Conservation (phyloP, 1,284 basidiomycete species). For the Puccinia horiana region DNA sequence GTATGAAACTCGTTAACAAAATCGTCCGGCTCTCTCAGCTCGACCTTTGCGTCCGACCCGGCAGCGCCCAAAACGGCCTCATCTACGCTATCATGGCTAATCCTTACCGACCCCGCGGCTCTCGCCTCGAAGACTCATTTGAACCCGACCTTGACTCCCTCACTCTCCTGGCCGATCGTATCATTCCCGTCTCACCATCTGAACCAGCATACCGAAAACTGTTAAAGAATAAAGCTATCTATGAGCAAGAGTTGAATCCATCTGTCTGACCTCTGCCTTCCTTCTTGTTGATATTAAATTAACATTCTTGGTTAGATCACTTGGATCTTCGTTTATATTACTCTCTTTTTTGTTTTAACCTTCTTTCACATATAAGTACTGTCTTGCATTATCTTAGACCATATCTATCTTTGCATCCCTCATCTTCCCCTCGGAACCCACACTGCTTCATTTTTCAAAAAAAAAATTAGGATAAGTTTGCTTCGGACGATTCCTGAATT, state of each 20-base stretch:
- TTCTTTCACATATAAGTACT: no score
- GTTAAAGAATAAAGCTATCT: not conserved
- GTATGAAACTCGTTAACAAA: not conserved
- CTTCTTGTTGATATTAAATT: not conserved
- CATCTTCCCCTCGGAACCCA: no score
- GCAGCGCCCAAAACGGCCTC: not conserved
- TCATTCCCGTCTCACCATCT: not conserved
- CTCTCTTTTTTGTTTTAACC: no score
- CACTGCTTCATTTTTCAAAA: no score
- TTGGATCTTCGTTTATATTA: not conserved
- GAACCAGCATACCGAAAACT: conserved; percentile 1
- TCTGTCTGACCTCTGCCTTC: not conserved
- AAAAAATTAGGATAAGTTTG: no score
- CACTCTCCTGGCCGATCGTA: not conserved
- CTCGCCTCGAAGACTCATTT: not conserved
- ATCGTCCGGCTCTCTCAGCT: not conserved
- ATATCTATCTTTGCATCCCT: no score
- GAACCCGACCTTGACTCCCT: not conserved
- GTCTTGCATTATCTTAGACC: no score
- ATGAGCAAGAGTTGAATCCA: not conserved
- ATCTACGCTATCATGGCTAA: conserved; percentile 21
- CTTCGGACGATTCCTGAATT: no score
- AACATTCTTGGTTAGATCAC: not conserved
- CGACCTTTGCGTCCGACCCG: not conserved
- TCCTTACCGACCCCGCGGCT: not conserved